phyloP scores from a whole-genome alignment of 2,329 filamentous ascomycete species.

The Chaetomium sp. region DNA sequence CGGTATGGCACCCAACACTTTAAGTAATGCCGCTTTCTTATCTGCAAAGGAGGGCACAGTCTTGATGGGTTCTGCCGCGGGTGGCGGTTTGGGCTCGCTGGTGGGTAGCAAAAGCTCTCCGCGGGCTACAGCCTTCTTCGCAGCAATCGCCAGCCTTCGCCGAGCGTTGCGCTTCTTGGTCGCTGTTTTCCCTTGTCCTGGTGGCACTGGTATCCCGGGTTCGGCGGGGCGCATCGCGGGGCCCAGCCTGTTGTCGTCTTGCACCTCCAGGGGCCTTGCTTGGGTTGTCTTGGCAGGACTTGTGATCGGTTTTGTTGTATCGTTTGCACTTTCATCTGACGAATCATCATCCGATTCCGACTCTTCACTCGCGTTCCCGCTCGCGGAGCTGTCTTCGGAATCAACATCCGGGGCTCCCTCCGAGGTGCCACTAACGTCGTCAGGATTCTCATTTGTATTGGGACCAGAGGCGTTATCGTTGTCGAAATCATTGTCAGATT shows the following conservation, averaged over 20 bases:
- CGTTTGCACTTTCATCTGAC: conserved; percentile 7
- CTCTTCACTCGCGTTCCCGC: background rate
- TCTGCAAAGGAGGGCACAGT: conserved; percentile 20
- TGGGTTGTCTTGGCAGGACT: background rate
- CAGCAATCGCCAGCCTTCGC: conserved; percentile 31
- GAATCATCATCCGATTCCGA: conserved; percentile 12
- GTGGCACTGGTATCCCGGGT: conserved; percentile 11
- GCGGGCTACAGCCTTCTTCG: conserved; percentile 9
- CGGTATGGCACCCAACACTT: conserved; percentile 10
- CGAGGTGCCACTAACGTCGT: too few relatives aligned
- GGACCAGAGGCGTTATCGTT: background rate
- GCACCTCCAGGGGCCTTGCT: background rate
- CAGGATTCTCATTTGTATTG: too few relatives aligned
- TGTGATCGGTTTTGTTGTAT: background rate
- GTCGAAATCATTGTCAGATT: conserved; percentile 1
- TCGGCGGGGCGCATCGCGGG: background rate
- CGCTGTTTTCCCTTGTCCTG: conserved; percentile 29
- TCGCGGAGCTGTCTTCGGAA: background rate
- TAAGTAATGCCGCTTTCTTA: conserved; percentile 37
- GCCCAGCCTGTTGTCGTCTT: too few relatives aligned
- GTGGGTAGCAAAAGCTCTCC: background rate
- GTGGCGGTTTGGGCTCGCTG: background rate
- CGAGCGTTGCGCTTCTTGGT: conserved; percentile 49
- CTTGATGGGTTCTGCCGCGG: background rate
- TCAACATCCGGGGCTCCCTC: too few relatives aligned